Conservation (phyloP, 345 rosid genomes). For the Ceriops zippeliana region DNA sequence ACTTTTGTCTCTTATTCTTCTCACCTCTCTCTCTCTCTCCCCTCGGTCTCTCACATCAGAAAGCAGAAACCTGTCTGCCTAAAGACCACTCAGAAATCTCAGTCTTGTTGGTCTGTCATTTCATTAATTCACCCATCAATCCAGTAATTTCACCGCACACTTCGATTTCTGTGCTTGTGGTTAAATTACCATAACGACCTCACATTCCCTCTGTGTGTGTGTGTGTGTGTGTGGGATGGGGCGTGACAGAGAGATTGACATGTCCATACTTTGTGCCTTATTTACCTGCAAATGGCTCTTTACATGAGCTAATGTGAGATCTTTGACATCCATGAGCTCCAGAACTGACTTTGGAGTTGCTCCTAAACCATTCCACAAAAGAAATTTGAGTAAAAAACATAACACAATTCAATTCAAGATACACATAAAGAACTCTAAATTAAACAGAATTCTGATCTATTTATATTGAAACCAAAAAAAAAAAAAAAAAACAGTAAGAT, state of each 20-base stretch:
- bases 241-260: neutral
- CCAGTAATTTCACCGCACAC: slow-evolving; percentile 21
- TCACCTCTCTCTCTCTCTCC: neutral
- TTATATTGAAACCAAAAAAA: slow-evolving; percentile 3
- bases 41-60: slow-evolving; percentile 16
- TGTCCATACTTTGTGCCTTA: too few species aligned
- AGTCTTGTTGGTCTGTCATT: slow-evolving; percentile 25
- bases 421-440: neutral
- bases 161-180: slow-evolving; percentile 39
- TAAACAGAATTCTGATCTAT: neutral
- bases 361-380: slow-evolving; percentile 35
- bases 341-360: slow-evolving; percentile 94
- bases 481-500: slow-evolving; percentile 4
- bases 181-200: neutral
- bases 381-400: neutral
- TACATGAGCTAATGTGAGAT: slow-evolving; percentile 85
- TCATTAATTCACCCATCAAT: slow-evolving; percentile 27
- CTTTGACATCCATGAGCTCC: slow-evolving; percentile 88
- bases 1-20: slow-evolving; percentile 36
- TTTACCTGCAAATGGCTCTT: slow-evolving; percentile 91
- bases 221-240: neutral
- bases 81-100: slow-evolving; percentile 34
- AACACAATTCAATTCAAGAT: neutral
- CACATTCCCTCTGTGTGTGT: neutral
- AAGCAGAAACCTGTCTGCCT: slow-evolving; percentile 35